These are phyloP conservation scores for Stipa capillata DNA, from an alignment of 176 grass and related monocot species.

Conservation along the genomic window DNA sequence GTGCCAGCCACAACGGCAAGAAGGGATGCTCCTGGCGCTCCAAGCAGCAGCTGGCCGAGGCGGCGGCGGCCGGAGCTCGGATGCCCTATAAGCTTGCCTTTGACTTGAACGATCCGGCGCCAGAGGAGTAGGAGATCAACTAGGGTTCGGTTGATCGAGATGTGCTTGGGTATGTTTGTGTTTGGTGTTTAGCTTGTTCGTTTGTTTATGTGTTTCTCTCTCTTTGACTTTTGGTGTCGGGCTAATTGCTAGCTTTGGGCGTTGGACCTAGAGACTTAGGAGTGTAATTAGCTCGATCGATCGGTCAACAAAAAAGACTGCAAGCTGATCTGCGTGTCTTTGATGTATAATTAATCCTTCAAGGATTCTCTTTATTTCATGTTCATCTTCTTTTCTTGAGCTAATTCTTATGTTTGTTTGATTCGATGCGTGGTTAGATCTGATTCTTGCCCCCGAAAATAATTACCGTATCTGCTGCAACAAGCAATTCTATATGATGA, in stretches of 20 bases:
- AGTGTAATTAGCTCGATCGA: not conserved
- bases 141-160: constrained; percentile 3
- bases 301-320: not conserved
- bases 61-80: not conserved
- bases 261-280: not conserved
- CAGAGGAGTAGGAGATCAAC: not conserved
- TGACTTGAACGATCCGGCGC: constrained; percentile 40
- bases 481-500: not conserved
- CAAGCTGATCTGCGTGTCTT: not conserved
- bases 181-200: not conserved
- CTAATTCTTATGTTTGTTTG: not conserved
- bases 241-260: not conserved
- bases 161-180: not conserved
- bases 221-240: not conserved
- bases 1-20: constrained; percentile 61
- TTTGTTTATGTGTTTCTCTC: not conserved
- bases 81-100: not conserved
- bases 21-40: constrained; percentile 37
- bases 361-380: not conserved
- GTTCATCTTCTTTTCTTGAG: not conserved
- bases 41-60: constrained; percentile 2
- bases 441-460: not conserved
- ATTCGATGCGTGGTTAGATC: not conserved
- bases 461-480: not conserved
- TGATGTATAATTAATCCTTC: not conserved